Percentiles rank a stretch among this genome's conserved stretches.
Conservation (phyloP, 306 rosid species). For the Cicer cuneatum region DNA sequence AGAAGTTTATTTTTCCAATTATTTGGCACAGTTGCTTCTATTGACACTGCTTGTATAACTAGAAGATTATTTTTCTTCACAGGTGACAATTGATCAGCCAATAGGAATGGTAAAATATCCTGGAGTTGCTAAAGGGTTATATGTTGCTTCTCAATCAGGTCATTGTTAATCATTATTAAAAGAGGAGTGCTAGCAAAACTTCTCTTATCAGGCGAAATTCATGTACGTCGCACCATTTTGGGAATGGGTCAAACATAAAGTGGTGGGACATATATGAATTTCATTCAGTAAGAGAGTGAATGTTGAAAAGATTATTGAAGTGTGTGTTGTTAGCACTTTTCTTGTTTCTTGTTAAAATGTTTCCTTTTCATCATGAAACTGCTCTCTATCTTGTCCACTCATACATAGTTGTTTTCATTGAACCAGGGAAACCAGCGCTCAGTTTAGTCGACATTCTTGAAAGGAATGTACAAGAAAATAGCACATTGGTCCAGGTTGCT, state of each 20-base stretch:
- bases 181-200: neutral
- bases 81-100: slow-evolving; percentile 79
- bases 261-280: too few species aligned
- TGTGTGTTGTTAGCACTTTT: too few species aligned
- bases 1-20: neutral
- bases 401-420: slow-evolving; percentile 34
- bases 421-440: slow-evolving; percentile 84
- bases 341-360: slow-evolving; percentile 6
- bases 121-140: slow-evolving; percentile 65
- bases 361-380: slow-evolving; percentile 3
- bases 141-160: slow-evolving; percentile 59
- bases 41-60: slow-evolving; percentile 21
- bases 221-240: too few species aligned
- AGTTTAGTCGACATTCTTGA: slow-evolving; percentile 77
- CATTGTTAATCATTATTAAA: slow-evolving; percentile 25
- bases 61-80: slow-evolving; percentile 39
- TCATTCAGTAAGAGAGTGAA: too few species aligned
- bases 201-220: too few species aligned
- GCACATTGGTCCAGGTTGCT: slow-evolving; percentile 83
- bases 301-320: too few species aligned
- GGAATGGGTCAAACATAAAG: too few species aligned
- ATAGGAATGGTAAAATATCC: slow-evolving; percentile 83
- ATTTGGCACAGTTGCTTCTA: neutral
- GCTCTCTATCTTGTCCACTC: slow-evolving; percentile 4
- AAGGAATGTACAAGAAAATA: slow-evolving; percentile 61